Conservation (phyloP, 805 yeast genomes). For the Huiozyma naganishii region DNA sequence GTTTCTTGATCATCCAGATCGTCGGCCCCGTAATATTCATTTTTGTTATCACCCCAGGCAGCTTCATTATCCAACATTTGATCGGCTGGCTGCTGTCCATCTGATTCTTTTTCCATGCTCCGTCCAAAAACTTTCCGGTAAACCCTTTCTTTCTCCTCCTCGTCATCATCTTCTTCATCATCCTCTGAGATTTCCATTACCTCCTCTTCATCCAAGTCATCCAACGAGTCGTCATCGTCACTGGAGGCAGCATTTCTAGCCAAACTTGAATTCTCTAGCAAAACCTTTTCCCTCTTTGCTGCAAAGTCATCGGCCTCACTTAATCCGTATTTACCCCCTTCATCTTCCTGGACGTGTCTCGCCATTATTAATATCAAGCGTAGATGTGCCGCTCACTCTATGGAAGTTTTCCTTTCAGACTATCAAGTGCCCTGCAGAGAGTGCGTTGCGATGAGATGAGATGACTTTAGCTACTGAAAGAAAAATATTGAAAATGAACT, state of each 20-base stretch:
- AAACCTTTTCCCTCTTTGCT: conserved; percentile 44
- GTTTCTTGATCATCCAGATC: conserved; percentile 53
- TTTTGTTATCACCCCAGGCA: conserved; percentile 37
- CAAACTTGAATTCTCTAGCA: conserved; percentile 48
- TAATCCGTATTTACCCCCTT: conserved; percentile 34
- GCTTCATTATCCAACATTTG: conserved; percentile 32
- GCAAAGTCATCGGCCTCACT: conserved; percentile 65
- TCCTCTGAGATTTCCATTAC: conserved; percentile 32
- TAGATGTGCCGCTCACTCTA: neutral
- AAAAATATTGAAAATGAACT: no score
- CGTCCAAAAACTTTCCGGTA: conserved; percentile 31
- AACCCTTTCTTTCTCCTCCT: conserved; percentile 26
- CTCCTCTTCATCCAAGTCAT: conserved; percentile 40
- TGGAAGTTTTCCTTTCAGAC: no score
- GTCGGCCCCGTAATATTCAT: conserved; percentile 44
- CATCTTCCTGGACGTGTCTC: neutral
- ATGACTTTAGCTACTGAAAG: no score
- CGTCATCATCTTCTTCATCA: conserved; percentile 12
- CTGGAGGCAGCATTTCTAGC: conserved; percentile 30
- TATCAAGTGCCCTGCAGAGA: no score
- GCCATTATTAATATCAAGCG: neutral
- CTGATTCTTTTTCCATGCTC: conserved; percentile 10
- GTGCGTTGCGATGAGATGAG: no score
- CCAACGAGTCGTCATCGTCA: conserved; percentile 36
- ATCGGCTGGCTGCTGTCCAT: conserved; percentile 19